Percentiles rank a stretch among this genome's conserved stretches.
phyloP scores from a whole-genome alignment of 2,329 filamentous ascomycete species.

The Cryphonectria radicalis region DNA sequence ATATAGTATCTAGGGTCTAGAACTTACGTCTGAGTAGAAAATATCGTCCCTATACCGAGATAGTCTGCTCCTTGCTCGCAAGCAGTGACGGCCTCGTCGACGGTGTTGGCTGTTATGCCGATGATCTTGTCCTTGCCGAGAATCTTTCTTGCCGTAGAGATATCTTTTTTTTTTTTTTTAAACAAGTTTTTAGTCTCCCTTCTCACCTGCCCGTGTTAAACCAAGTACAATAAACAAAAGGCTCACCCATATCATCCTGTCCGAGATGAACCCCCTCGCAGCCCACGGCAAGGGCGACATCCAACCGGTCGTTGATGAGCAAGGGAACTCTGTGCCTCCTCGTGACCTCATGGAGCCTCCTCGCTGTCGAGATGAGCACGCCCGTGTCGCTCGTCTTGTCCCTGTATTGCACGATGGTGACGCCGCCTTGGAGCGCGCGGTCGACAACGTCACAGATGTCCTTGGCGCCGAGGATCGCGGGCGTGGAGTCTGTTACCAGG shows the following conservation, averaged over 20 bases:
- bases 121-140: conserved; percentile 81
- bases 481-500: conserved; percentile 91
- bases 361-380: conserved; percentile 70
- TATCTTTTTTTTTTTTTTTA: conserved; percentile 45
- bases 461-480: conserved; percentile 73
- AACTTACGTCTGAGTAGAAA: conserved; percentile 77
- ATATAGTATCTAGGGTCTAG: neutral
- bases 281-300: conserved; percentile 82
- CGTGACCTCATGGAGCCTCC: conserved; percentile 73
- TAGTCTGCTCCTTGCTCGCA: conserved; percentile 83
- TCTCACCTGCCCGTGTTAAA: too few relatives aligned
- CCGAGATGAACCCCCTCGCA: conserved; percentile 94
- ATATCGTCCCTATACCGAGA: conserved; percentile 88
- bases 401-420: conserved; percentile 85
- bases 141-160: conserved; percentile 69
- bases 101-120: conserved; percentile 80
- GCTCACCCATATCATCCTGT: conserved; percentile 85
- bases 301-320: conserved; percentile 90
- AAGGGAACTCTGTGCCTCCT: conserved; percentile 72
- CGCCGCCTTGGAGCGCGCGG: conserved; percentile 76
- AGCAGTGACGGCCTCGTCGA: conserved; percentile 73
- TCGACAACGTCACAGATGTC: conserved; percentile 76
- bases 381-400: conserved; percentile 83
- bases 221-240: neutral
- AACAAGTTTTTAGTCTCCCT: neutral